These are phyloP conservation scores for Rhipidocladum racemiflorum DNA, from an alignment of 176 grass and related monocot genomes.

Conservation along the genomic window DNA sequence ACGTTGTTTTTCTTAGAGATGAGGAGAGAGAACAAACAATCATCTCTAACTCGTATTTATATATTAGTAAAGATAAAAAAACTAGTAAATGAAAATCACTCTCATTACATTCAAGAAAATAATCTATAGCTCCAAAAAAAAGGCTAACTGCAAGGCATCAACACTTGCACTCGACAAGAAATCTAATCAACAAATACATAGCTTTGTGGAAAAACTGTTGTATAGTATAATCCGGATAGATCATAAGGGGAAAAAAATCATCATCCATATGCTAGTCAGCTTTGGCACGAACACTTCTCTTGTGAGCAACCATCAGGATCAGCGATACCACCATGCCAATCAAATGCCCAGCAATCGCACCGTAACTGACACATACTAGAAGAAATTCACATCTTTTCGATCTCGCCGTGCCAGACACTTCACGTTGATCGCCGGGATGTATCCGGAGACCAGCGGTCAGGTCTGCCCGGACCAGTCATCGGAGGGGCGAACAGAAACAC, in stretches of 20 bases:
- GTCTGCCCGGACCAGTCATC: no score
- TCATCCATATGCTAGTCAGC: slow-evolving; percentile 52
- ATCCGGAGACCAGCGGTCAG: no score
- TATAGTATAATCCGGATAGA: background rate
- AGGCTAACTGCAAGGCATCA: background rate
- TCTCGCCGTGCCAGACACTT: no score
- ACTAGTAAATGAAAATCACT: background rate
- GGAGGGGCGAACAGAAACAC: no score
- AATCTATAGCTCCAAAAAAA: background rate
- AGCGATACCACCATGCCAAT: slow-evolving; percentile 50
- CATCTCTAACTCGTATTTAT: no score
- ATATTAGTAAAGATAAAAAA: no score
- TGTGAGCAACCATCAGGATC: slow-evolving; percentile 38
- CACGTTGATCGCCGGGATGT: no score
- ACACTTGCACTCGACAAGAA: slow-evolving; percentile 1
- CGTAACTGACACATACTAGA: slow-evolving; percentile 83
- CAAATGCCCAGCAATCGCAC: slow-evolving; percentile 62
- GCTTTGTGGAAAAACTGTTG: background rate
- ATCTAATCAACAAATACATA: background rate
- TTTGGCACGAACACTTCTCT: slow-evolving; percentile 50
- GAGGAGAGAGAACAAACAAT: no score
- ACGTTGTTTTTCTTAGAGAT: no score
- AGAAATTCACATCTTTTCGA: no score
- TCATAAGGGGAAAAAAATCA: background rate
- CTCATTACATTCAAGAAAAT: slow-evolving; percentile 2